phyloP scores from a whole-genome alignment of 2,329 filamentous ascomycete genomes.

The Fusarium floridanum region DNA sequence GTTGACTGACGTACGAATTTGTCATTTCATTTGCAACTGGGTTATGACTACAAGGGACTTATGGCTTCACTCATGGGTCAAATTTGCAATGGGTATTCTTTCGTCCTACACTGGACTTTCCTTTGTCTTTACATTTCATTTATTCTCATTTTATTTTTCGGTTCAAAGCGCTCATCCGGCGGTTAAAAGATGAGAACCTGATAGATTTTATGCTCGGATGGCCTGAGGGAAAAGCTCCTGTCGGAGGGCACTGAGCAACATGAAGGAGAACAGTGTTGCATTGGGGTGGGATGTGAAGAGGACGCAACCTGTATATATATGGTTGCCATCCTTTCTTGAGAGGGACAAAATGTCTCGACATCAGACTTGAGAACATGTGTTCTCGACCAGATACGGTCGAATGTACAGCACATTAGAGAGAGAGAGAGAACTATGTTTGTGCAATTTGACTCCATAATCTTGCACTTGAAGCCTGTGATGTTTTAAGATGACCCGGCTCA shows the following conservation, averaged over 20 bases:
- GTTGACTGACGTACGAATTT: constrained; percentile 39
- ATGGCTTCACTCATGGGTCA: constrained; percentile 44
- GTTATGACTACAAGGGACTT: constrained; percentile 48
- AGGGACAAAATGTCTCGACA: constrained; percentile 27
- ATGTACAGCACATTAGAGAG: constrained; percentile 32
- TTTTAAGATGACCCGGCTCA: background rate
- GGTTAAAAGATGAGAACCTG: constrained; percentile 45
- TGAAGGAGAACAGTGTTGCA: constrained; percentile 28
- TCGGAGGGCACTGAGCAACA: constrained; percentile 21
- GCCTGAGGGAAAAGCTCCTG: constrained; percentile 20
- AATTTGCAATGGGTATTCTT: constrained; percentile 37
- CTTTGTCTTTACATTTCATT: constrained; percentile 42
- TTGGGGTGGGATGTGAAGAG: constrained; percentile 26
- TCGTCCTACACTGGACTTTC: constrained; percentile 39
- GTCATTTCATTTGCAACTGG: constrained; percentile 43
- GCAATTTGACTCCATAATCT: constrained; percentile 3
- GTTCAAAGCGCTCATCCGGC: constrained; percentile 43
- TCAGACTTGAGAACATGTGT: constrained; percentile 25
- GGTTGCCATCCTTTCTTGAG: constrained; percentile 37
- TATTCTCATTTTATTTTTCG: constrained; percentile 41
- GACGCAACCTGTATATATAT: constrained; percentile 51
- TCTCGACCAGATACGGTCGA: constrained; percentile 23
- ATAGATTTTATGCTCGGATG: constrained; percentile 43
- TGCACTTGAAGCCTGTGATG: background rate
- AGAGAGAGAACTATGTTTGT: constrained; percentile 29